A percentile compares a stretch with the other conserved stretches of the same genome.
phyloP scores from a whole-genome alignment of 2,329 filamentous ascomycete species.

The Pyrenophora teres region DNA sequence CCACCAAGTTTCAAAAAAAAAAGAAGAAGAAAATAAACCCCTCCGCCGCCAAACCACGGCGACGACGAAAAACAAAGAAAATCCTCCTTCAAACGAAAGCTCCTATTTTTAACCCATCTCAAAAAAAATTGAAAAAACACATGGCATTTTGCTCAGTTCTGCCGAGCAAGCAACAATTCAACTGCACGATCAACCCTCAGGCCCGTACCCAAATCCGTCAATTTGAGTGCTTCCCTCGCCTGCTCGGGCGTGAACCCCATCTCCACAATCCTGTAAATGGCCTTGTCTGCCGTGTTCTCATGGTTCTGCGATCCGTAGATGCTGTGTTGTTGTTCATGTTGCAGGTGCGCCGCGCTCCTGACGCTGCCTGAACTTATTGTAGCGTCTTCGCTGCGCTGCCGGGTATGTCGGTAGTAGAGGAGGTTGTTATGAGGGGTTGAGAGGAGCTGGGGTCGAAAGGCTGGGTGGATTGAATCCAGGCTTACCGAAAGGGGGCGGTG shows the following conservation, averaged over 20 bases:
- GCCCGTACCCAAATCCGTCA: slow-evolving; percentile 64
- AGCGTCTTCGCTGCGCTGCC: neutral
- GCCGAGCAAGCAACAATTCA: slow-evolving; percentile 53
- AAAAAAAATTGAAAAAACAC: neutral
- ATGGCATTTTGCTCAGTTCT: neutral
- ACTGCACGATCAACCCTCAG: slow-evolving; percentile 63
- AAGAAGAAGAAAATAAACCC: neutral
- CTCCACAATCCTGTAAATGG: slow-evolving; percentile 62
- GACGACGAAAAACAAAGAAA: no score
- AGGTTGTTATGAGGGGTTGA: neutral
- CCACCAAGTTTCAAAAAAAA: neutral
- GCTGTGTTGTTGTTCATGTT: slow-evolving; percentile 41
- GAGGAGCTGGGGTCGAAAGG: slow-evolving; percentile 18
- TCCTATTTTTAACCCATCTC: no score
- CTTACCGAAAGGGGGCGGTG: slow-evolving; percentile 15
- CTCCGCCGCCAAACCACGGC: no score
- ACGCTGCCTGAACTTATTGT: slow-evolving; percentile 4
- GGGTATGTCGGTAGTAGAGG: neutral
- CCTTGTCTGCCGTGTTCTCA: slow-evolving; percentile 61
- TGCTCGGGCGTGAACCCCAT: slow-evolving; percentile 63
- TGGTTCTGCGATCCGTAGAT: slow-evolving; percentile 42
- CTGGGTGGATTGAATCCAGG: slow-evolving; percentile 23
- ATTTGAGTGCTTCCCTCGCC: slow-evolving; percentile 61
- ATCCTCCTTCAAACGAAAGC: no score
- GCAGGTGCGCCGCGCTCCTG: slow-evolving; percentile 27